Percentiles rank a stretch among this genome's conserved stretches.
phyloP scores from a whole-genome alignment of 176 grass and related monocot genomes.

The Pharus latifolius region DNA sequence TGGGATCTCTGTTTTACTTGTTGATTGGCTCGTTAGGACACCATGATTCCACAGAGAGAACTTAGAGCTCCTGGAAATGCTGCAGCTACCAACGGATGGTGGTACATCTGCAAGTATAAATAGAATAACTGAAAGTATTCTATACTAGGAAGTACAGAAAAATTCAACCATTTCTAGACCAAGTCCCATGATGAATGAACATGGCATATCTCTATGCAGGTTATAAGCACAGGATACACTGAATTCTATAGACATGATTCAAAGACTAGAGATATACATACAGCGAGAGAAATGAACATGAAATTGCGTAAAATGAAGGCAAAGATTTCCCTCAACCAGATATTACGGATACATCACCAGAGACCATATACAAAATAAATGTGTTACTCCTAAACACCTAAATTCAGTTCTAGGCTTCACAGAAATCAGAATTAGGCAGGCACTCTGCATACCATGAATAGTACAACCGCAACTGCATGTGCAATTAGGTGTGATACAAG shows the following conservation, averaged over 20 bases:
- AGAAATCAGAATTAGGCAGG: no score
- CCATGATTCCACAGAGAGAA: slow-evolving; percentile 41
- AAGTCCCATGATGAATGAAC: not conserved
- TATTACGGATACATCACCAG: no score
- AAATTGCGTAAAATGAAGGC: not conserved
- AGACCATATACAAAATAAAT: no score
- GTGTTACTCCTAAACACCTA: no score
- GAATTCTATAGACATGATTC: not conserved
- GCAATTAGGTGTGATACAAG: no score
- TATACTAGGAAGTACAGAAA: not conserved
- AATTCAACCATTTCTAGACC: not conserved
- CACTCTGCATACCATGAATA: no score
- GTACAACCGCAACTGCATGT: no score
- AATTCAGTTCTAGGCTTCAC: no score
- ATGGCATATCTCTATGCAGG: not conserved
- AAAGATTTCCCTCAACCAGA: not conserved
- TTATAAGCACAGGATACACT: not conserved
- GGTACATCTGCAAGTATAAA: slow-evolving; percentile 40
- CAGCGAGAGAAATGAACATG: not conserved
- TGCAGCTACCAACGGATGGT: slow-evolving; percentile 37
- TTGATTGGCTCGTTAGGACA: slow-evolving; percentile 40
- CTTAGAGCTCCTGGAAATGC: slow-evolving; percentile 41
- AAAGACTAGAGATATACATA: not conserved
- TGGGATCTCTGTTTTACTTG: slow-evolving; percentile 29
- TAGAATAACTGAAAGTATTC: not conserved